Conservation (phyloP, 2,329 filamentous ascomycete species). For the Aureobasidium sp. region DNA sequence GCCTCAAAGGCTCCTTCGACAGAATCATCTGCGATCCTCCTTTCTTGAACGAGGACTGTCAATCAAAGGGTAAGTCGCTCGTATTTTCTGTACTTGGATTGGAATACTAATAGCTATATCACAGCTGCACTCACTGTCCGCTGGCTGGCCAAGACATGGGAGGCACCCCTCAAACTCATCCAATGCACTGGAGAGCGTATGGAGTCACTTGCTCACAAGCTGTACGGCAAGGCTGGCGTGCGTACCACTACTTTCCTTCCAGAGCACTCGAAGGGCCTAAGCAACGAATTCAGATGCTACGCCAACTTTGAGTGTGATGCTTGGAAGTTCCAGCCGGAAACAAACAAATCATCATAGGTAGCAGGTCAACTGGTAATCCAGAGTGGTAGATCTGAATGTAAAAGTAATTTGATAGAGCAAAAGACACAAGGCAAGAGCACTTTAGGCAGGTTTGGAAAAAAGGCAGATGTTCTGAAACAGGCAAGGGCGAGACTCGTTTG, state of each 20-base stretch:
- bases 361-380: no score
- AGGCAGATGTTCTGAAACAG: neutral
- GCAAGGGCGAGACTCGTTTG: neutral
- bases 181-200: conserved; percentile 73
- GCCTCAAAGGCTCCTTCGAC: conserved; percentile 57
- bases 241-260: conserved; percentile 60
- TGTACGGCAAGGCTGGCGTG: conserved; percentile 59
- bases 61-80: conserved; percentile 56
- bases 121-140: conserved; percentile 63
- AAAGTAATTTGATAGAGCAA: neutral
- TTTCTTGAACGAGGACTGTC: conserved; percentile 71
- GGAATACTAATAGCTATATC: conserved; percentile 14
- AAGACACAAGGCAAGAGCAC: neutral
- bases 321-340: conserved; percentile 27
- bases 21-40: conserved; percentile 69
- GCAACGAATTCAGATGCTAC: conserved; percentile 75
- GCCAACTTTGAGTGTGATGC: conserved; percentile 61
- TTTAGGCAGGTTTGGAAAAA: neutral
- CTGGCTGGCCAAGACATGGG: conserved; percentile 56
- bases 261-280: conserved; percentile 61
- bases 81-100: neutral
- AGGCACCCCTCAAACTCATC: conserved; percentile 41
- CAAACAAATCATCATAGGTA: neutral
- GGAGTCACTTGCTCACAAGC: conserved; percentile 52
- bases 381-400: no score